These are phyloP conservation scores for Pichia heedii DNA, from an alignment of 805 yeast species.

Conservation along the genomic window DNA sequence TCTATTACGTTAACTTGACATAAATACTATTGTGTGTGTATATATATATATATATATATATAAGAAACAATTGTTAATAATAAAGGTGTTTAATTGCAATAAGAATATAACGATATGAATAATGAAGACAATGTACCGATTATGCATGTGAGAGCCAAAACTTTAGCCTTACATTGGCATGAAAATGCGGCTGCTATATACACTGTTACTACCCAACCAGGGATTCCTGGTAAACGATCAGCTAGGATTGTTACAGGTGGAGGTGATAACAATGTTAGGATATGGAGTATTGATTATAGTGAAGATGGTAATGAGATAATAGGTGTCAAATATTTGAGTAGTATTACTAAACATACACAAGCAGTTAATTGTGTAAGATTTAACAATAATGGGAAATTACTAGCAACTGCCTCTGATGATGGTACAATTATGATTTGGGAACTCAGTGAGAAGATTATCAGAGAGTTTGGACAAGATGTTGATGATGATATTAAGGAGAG, in stretches of 20 bases:
- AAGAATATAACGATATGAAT: too few species aligned
- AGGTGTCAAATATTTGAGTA: conserved; percentile 65
- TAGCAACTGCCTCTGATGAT: conserved; percentile 95
- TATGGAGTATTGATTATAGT: conserved; percentile 25
- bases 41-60: too few species aligned
- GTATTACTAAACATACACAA: conserved; percentile 81
- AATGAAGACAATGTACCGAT: neutral
- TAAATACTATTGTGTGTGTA: too few species aligned
- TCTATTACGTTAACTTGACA: too few species aligned
- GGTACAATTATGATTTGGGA: conserved; percentile 83
- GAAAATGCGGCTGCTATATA: conserved; percentile 70
- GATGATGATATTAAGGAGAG: conserved; percentile 54
- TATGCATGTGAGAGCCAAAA: conserved; percentile 23
- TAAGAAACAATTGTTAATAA: too few species aligned
- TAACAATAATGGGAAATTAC: conserved; percentile 52
- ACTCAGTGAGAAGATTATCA: conserved; percentile 40
- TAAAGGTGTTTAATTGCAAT: too few species aligned
- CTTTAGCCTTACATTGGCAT: conserved; percentile 63
- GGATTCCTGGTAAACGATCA: conserved; percentile 16
- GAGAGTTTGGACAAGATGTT: conserved; percentile 52
- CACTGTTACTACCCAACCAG: conserved; percentile 54
- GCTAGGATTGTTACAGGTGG: conserved; percentile 79
- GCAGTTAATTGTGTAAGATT: conserved; percentile 91
- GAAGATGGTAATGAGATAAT: conserved; percentile 17
- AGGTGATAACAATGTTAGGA: conserved; percentile 84